A percentile compares a stretch with the other conserved stretches of the same genome.
Evolutionary conservation across 2,329 filamentous ascomycete species (phyloP).

Genomic region (Nothophoma quercina): DNA sequence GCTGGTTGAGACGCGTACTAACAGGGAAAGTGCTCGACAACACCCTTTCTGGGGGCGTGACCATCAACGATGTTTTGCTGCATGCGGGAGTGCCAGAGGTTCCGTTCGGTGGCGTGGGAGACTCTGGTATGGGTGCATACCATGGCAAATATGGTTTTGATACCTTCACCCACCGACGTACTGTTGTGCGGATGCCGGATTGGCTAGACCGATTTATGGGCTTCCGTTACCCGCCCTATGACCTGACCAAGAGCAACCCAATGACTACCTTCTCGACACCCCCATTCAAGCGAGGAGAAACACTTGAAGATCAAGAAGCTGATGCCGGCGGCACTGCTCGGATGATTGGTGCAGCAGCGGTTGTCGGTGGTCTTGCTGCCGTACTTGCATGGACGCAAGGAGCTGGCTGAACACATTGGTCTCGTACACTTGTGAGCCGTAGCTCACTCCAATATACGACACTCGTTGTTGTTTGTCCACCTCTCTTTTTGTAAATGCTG

Average conservation of each 20-base stretch:
- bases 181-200: background rate
- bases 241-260: background rate
- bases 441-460: too few species aligned
- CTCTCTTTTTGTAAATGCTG: too few species aligned
- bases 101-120: background rate
- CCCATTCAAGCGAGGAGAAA: slow-evolving; percentile 4
- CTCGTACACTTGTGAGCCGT: too few species aligned
- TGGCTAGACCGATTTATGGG: slow-evolving; percentile 1
- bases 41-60: slow-evolving; percentile 1
- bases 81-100: slow-evolving; percentile 4
- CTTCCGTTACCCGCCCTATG: background rate
- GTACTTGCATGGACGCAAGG: background rate
- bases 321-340: background rate
- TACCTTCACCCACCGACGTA: background rate
- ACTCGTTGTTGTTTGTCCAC: too few species aligned
- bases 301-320: background rate
- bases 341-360: background rate
- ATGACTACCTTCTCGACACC: background rate
- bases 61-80: slow-evolving; percentile 1
- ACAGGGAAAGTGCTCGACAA: background rate
- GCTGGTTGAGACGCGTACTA: too few species aligned
- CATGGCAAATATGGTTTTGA: background rate
- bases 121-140: background rate
- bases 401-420: too few species aligned
- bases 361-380: background rate